Conservation (phyloP, 257 asterid species). For the Osmanthus fragrans region DNA sequence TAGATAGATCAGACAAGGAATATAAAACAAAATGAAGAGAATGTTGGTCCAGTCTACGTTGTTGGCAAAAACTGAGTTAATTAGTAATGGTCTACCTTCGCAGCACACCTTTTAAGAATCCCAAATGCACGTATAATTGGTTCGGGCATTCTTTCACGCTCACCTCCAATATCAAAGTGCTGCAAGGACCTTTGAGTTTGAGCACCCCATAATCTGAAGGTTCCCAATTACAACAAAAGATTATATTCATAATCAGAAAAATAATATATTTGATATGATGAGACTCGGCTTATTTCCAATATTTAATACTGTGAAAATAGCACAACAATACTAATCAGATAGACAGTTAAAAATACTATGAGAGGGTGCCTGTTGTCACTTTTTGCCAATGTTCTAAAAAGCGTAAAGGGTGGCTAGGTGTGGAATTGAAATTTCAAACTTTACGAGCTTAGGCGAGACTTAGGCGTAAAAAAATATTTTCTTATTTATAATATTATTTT, state of each 20-base stretch:
- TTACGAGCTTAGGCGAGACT: too few species aligned
- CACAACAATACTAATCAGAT: neutral
- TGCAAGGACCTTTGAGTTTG: conserved; percentile 94
- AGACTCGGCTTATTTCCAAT: neutral
- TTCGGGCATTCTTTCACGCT: conserved; percentile 60
- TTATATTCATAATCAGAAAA: neutral
- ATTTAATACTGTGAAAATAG: too few species aligned
- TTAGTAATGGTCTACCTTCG: conserved; percentile 55
- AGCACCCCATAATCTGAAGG: conserved; percentile 90
- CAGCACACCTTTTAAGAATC: conserved; percentile 69
- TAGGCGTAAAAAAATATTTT: too few species aligned
- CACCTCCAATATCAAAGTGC: conserved; percentile 95
- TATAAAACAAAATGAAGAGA: conserved; percentile 19
- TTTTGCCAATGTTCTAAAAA: too few species aligned
- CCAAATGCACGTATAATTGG: conserved; percentile 55
- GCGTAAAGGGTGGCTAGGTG: too few species aligned
- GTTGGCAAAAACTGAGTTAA: neutral
- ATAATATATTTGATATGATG: too few species aligned
- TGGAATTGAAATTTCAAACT: too few species aligned
- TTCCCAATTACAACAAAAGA: conserved; percentile 8
- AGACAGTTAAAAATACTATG: neutral
- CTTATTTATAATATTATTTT: too few species aligned
- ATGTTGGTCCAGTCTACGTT: conserved; percentile 17
- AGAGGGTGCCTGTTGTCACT: too few species aligned
- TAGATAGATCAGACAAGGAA: neutral